Evolutionary conservation across 2,329 filamentous ascomycete species (phyloP), one percentile per base, ranked within the genome.

Genomic region (Neofusicoccum sp.): DNA sequence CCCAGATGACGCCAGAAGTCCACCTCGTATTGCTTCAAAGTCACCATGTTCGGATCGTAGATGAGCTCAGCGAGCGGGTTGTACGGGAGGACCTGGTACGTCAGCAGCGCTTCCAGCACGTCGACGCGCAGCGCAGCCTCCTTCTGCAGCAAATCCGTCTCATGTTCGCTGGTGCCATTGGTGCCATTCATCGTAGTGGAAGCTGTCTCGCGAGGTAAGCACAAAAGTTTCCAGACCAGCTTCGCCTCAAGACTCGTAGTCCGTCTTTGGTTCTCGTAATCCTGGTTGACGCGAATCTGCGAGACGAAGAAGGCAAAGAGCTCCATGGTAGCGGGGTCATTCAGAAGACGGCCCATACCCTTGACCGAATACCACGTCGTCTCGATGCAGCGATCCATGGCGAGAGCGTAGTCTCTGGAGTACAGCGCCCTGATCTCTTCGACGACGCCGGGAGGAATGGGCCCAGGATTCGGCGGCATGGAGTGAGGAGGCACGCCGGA

Each of bases 1-100:
- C 86, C 91, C 14, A 96, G 80, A 28, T 84, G 82, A 69, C 88
- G 85, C 93, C 93, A 97, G 75, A 96, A 96, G 63, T 90, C 86
- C 58, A 90, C 79, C 65, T 93, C 87, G 33, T 66, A 68, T 34
- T 72, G 68, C 61, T 75, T 76, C 61, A 71, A 68, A 24, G 56
- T 53, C 14, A 69, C 67, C n/a, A 73, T 71, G 73, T 63, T 63
- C 79, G 78, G 63, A 77, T 75, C 28, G 79, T 79, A 66, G 77
- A 74, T 31, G 79, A 80, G 51, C 77, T 73, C 76, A 57, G 83
- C 78, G 51, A 88, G 78, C 6, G 82, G 84, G 66, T 87, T 91
- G 30, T 68, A 70, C 1, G 76, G 68, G 60, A 95, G 74, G 61
- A 86, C 85, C 30, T 88, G 85, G 51, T 91, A 90, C 28, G 87